Conservation (phyloP, 306 rosid species). For the Astragalus membranaceus region DNA sequence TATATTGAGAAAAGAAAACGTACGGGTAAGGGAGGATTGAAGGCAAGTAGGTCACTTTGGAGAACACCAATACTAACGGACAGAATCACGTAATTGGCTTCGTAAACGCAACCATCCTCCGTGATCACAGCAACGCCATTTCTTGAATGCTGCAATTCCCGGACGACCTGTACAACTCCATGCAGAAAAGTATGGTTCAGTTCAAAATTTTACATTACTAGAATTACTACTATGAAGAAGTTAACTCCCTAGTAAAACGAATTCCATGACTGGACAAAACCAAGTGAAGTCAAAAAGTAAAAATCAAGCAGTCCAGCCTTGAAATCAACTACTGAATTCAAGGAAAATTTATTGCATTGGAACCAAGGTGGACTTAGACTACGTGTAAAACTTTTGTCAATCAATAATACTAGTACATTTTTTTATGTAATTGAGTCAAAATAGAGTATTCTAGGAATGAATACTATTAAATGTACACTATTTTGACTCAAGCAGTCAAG, state of each 20-base stretch:
- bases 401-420: too few relatives aligned
- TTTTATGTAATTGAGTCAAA: too few relatives aligned
- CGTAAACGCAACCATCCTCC: constrained; percentile 80
- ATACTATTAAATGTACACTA: too few relatives aligned
- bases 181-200: constrained; percentile 12
- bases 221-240: neutral
- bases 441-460: too few relatives aligned
- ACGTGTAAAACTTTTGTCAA: neutral
- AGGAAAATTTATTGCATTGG: constrained; percentile 20
- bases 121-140: constrained; percentile 73
- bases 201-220: neutral
- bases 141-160: constrained; percentile 81
- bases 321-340: constrained; percentile 24
- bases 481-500: too few relatives aligned
- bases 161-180: constrained; percentile 75
- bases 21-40: constrained; percentile 86
- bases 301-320: constrained; percentile 28
- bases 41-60: constrained; percentile 80
- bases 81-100: constrained; percentile 73
- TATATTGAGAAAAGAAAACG: constrained; percentile 29
- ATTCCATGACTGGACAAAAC: neutral
- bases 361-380: constrained; percentile 24
- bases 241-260: constrained; percentile 3
- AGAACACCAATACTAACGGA: constrained; percentile 97
- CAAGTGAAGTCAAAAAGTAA: neutral